Base-by-base conservation (phyloP, 2,329 filamentous ascomycete genomes). In the Fusarium protoensiforme region DNA sequence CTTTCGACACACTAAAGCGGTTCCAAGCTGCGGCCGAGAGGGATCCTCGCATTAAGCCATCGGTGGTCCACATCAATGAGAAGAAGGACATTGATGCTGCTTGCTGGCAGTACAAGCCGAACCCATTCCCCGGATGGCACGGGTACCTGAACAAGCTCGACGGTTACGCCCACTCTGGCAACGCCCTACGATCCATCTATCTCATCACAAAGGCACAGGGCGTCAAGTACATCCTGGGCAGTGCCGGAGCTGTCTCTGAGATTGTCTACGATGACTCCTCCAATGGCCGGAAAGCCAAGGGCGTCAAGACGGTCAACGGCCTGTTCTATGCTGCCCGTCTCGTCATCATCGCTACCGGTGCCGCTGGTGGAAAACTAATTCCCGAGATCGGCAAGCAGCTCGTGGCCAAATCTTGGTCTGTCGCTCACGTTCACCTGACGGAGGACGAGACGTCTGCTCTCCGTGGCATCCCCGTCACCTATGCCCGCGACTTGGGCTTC, bases 401-500 rank as follows among this genome's bases (percentile, higher is more conserved):
- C 4, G 85, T 86, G 0, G 90, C 89, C 6, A 88, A 88, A 64
- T 86, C 84, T 1, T 92, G 89, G 87, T 86, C 87, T 0, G 86
- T 92, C 2, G 89, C 87, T 0, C 90, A 92, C 74, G 82, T 92
- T 2, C 86, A 87, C 56, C 83, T 92, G 2, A 89, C 85, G 0
- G 83, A 87, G 7, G 84, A 85, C 0, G 90, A 92, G 77, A 85
- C 87, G 0, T 83, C 85, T 4, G 81, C 80, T 7, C 84, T 92
- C 1, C 85, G 86, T 2, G 87, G 88, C 3, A 89, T 92, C 13
- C 90, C 90, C 0, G 88, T 91, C 0, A 90, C 87, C 0, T 90
- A 91, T 61, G 87, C 87, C 1, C 85, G 90, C 2, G 90, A 92
- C 68, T 81, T 92, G 0, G 90, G 90, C 0, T 92, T 92, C 82